These are phyloP conservation scores for Avena eriantha DNA, from an alignment of 176 grass and related monocot genomes.

Conservation along the genomic window DNA sequence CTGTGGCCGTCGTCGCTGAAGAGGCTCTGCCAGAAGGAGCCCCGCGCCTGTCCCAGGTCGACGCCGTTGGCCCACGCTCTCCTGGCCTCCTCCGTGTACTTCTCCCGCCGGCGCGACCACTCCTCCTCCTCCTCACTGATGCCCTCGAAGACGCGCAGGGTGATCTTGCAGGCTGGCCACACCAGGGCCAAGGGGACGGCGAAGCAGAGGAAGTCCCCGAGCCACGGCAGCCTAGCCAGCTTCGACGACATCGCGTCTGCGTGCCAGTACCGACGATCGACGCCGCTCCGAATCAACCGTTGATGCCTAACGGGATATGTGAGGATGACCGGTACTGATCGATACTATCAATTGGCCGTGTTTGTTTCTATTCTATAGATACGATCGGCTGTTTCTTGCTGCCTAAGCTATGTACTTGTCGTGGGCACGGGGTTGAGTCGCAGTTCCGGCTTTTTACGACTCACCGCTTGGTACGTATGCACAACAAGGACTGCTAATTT, in stretches of 20 bases:
- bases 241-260: not conserved
- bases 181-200: not conserved
- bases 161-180: not conserved
- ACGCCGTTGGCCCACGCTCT: conserved; percentile 2
- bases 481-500: too few species aligned
- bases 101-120: not conserved
- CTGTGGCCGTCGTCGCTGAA: not conserved
- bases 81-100: not conserved
- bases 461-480: too few species aligned
- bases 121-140: not conserved
- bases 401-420: not conserved
- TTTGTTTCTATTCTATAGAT: not conserved
- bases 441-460: too few species aligned
- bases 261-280: too few species aligned
- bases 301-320: not conserved
- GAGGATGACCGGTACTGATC: too few species aligned
- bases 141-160: not conserved
- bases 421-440: not conserved
- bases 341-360: not conserved
- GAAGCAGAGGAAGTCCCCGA: not conserved
- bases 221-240: not conserved
- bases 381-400: not conserved
- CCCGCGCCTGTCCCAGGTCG: not conserved
- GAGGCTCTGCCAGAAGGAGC: not conserved
- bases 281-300: not conserved